Percentiles rank a stretch among this genome's conserved stretches.
These are phyloP conservation scores for Alternaria dauci DNA, from an alignment of 2,329 filamentous ascomycete genomes.

Conservation along the genomic window DNA sequence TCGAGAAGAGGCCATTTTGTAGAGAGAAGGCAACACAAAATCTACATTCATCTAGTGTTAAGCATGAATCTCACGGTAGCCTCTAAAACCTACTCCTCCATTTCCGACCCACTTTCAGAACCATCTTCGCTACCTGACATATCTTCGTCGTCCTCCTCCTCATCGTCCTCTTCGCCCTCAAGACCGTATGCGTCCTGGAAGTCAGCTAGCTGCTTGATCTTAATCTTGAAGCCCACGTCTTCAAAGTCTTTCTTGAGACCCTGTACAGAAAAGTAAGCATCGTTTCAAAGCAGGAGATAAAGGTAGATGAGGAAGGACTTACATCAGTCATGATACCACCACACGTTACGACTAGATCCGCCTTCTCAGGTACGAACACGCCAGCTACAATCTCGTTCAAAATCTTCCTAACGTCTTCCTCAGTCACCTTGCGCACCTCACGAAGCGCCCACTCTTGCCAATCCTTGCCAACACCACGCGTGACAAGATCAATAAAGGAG, in stretches of 20 bases:
- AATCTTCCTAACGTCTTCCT: constrained; percentile 77
- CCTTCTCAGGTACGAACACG: constrained; percentile 79
- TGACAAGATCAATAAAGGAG: constrained; percentile 83
- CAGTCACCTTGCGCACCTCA: constrained; percentile 76
- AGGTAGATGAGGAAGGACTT: constrained; percentile 48
- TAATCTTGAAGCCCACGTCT: constrained; percentile 78
- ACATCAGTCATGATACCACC: constrained; percentile 86
- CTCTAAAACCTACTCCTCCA: constrained; percentile 28
- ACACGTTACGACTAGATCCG: constrained; percentile 89
- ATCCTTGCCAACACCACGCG: constrained; percentile 76
- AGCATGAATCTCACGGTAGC: neutral
- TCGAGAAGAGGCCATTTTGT: neutral
- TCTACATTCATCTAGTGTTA: neutral
- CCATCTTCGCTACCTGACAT: constrained; percentile 60
- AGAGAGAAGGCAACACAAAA: neutral
- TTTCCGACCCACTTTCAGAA: constrained; percentile 37
- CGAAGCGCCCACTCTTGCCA: constrained; percentile 81
- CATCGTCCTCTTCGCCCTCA: constrained; percentile 67
- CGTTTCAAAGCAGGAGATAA: neutral
- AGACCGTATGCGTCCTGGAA: constrained; percentile 94
- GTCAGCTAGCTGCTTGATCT: constrained; percentile 75
- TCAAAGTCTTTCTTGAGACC: constrained; percentile 78
- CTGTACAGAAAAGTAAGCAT: constrained; percentile 55
- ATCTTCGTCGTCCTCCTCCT: constrained; percentile 59
- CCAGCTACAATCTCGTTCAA: constrained; percentile 79